Base-by-base conservation (phyloP, 257 asterid genomes). In the Petunia axillaris region DNA sequence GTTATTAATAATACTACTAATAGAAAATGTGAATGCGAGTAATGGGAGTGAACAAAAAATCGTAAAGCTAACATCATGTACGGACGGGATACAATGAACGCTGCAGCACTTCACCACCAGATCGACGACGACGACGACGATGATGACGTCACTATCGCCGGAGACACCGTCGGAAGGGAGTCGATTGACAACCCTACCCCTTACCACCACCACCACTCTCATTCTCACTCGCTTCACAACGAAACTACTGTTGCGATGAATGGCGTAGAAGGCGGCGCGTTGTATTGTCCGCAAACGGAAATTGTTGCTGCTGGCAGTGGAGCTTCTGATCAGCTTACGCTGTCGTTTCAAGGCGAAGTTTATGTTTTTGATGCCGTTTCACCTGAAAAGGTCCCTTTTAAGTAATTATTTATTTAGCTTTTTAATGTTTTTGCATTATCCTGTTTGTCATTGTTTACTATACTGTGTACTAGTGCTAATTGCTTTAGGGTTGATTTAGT, bases 331-430 rank as follows among this genome's bases (percentile, higher is more conserved):
- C 99, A 94, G 93, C 98, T 94, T 43, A 92, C 97, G 83, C 90
- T 96, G 74, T 92, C 99, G 80, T 96, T 96, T 85, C 99, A 91
- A 90, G 99, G 98, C 6, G 97, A 96, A 83, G 97, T 96, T 78
- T 96, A 87, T 60, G 99, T 94, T 60, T 96, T 92, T 85, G 98
- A 92, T 89, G 87, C 97, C 2, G 98, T 94, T 85, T 89, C 97
- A 14, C 98, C 97, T 37, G 99, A 94, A 76, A 96, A 94, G 98
- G 99, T 91, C n/a, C n/a, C n/a, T n/a, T n/a, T n/a, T n/a, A n/a
- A n/a, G n/a, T n/a, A n/a, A n/a, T n/a, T n/a, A n/a, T n/a, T n/a
- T n/a, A n/a, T n/a, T n/a, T n/a, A n/a, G n/a, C 62, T 63, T 43
- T 75, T 64, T 67, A 64, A 36, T 73, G 52, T 68, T 79, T 8